Evolutionary conservation across 805 yeast genomes (phyloP), one percentile per base, ranked within the genome.

Genomic region (Wickerhamomyces canadensis): DNA sequence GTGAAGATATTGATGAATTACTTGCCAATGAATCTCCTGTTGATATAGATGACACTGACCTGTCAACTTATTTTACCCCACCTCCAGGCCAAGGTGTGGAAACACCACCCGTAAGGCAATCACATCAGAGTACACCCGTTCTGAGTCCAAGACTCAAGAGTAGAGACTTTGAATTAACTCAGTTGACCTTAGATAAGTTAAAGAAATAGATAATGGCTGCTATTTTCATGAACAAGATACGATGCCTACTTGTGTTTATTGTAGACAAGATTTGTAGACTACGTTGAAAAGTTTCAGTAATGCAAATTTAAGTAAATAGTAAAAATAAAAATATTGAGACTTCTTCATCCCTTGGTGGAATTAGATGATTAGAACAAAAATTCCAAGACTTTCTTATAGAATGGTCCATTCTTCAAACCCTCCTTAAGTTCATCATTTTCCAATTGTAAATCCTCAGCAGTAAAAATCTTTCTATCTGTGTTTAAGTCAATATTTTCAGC

Each of bases 401-500:
- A 33, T 2, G 70, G 67, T 37, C 50, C 57, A 31, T 52, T 34
- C n/a, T 51, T 46, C 46, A 49, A 33, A 35, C 38, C 27, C 23
- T 41, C 68, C 61, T 62, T 21, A 58, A 46, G 43, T 52, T 49
- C 51, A 39, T 41, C 39, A 36, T 44, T 58, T 42, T 70, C 73
- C 43, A 64, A 68, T 29, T 58, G 58, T 45, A 74, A 61, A 14
- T 61, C 52, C 28, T 74, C 79, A 34, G 64, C 39, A 51, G 73
- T 75, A 14, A 65, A 51, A 21, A 67, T 67, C 40, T 75, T 68
- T 52, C 78, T 62, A 21, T 82, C 84, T 17, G 74, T 64, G 38
- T 68, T 76, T 27, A 80, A 61, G 49, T 80, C 84, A 46, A 79
- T 68, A 31, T 74, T 76, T 19, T 48, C 47, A 14, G 70, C 64